These are phyloP conservation scores for Pseudocercospora musae DNA, from an alignment of 2,329 filamentous ascomycete genomes.

Conservation along the genomic window DNA sequence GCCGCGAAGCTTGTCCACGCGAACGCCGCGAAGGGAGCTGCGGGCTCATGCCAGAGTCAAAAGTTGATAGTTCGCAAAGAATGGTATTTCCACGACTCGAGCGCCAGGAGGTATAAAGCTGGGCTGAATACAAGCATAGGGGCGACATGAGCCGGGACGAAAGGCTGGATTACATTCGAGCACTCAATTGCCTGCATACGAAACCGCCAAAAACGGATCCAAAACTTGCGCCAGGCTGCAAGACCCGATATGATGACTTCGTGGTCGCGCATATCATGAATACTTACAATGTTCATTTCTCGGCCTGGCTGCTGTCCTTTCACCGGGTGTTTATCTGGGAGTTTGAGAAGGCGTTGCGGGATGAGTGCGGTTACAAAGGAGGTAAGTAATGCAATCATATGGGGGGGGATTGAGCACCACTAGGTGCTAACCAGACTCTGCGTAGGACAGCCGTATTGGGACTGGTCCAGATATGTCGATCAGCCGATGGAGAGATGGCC, in stretches of 20 bases:
- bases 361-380: slow-evolving; percentile 34
- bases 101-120: background rate
- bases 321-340: slow-evolving; percentile 42
- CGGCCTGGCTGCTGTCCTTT: slow-evolving; percentile 36
- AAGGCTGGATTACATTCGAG: slow-evolving; percentile 27
- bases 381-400: slow-evolving; percentile 6
- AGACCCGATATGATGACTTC: slow-evolving; percentile 29
- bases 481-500: slow-evolving; percentile 45
- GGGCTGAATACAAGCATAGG: slow-evolving; percentile 13
- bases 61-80: slow-evolving; percentile 26
- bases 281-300: slow-evolving; percentile 22
- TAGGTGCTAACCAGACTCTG: slow-evolving; percentile 5
- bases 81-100: slow-evolving; percentile 19
- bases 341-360: slow-evolving; percentile 42
- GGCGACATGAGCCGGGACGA: slow-evolving; percentile 23
- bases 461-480: slow-evolving; percentile 48
- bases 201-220: slow-evolving; percentile 16
- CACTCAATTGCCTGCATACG: slow-evolving; percentile 25
- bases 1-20: background rate
- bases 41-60: slow-evolving; percentile 23
- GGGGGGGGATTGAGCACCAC: background rate
- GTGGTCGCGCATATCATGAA: slow-evolving; percentile 28
- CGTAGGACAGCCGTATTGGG: slow-evolving; percentile 48
- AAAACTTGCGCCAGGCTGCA: slow-evolving; percentile 16
- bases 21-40: background rate